Base-by-base conservation (phyloP, 1,284 basidiomycete genomes). In the Microbotryum violaceum region DNA sequence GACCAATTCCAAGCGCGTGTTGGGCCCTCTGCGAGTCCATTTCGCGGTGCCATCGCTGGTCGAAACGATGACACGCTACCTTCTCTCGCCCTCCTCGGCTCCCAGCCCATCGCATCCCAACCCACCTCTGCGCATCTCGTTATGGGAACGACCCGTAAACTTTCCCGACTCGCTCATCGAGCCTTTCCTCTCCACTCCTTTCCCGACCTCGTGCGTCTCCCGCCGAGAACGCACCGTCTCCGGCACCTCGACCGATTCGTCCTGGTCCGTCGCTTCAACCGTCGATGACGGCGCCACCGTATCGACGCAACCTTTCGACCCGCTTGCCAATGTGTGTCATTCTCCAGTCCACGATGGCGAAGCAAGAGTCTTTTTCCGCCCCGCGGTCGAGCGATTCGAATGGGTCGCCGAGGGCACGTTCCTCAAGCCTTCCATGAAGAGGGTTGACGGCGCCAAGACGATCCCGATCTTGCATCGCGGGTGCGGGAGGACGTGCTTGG, bases 401-500 rank as follows among this genome's bases (percentile, higher is more conserved):
- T 71, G 70, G 70, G 64, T 69, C 16, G 49, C 59, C 14, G 62
- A 66, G 49, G 37, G 37, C 37, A 49, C 57, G 23, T 20, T 20
- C 16, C 33, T 68, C 8, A 57, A 54, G 47, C 56, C 57, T 23
- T 20, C 51, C 23, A 52, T 48, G 29, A 8, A 29, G 45, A 27
- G 8, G 51, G 14, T 20, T 14, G 50, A 21, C 3, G 52, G 31
- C 8, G 53, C 47, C 45, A 57, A 51, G 33, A 58, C 52, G 21
- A 61, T 71, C 37, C 70, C 70, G 18, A 58, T 71, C 12, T 50
- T 59, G 10, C 66, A 66, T 58, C 60, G 69, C 2, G 70, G 70
- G 6, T 71, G 70, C 51, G 50, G 60, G 6, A 47, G 58, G n/a
- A 52, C 51, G 23, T 72, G 69, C 42, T 60, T 70, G 31, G 68